These are phyloP conservation scores for Beauveria rudraprayagi DNA, from an alignment of 2,329 filamentous ascomycete genomes.

Conservation along the genomic window DNA sequence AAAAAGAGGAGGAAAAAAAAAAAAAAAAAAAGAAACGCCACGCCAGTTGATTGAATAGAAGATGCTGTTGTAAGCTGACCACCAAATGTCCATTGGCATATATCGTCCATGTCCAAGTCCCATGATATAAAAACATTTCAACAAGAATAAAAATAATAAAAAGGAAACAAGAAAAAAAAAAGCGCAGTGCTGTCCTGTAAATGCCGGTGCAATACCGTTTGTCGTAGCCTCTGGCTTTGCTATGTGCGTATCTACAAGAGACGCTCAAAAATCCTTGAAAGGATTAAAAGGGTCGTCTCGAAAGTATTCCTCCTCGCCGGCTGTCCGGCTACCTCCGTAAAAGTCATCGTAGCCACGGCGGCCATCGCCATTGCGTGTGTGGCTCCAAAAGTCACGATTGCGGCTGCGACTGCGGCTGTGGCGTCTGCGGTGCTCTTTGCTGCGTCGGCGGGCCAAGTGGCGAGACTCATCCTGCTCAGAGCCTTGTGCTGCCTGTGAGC, in stretches of 20 bases:
- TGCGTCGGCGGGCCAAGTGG: slow-evolving; percentile 40
- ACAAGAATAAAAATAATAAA: slow-evolving; percentile 4
- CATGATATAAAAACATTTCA: not conserved
- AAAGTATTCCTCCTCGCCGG: slow-evolving; percentile 48
- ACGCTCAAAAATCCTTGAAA: slow-evolving; percentile 49
- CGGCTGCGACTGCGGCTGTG: slow-evolving; percentile 46
- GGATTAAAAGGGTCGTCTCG: slow-evolving; percentile 57
- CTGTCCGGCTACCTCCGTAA: slow-evolving; percentile 37
- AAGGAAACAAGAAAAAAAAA: not conserved
- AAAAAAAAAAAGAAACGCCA: not conserved
- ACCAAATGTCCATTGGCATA: slow-evolving; percentile 12
- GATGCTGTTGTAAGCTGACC: slow-evolving; percentile 2
- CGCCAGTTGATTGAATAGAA: slow-evolving; percentile 1
- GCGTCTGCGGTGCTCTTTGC: slow-evolving; percentile 46
- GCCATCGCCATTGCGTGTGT: slow-evolving; percentile 33
- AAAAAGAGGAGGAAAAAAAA: not conserved
- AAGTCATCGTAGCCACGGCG: slow-evolving; percentile 39
- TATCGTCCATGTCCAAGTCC: slow-evolving; percentile 3
- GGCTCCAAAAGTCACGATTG: slow-evolving; percentile 47
- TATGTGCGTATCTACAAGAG: not conserved
- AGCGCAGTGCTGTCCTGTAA: slow-evolving; percentile 13
- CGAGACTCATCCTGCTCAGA: slow-evolving; percentile 44
- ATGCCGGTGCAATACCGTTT: not conserved
- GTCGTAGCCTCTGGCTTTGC: not conserved
- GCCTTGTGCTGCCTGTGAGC: slow-evolving; percentile 38